Evolutionary conservation across 1,284 basidiomycete species (phyloP), one percentile per base, ranked within the genome.

Genomic region (Cerrena zonata): DNA sequence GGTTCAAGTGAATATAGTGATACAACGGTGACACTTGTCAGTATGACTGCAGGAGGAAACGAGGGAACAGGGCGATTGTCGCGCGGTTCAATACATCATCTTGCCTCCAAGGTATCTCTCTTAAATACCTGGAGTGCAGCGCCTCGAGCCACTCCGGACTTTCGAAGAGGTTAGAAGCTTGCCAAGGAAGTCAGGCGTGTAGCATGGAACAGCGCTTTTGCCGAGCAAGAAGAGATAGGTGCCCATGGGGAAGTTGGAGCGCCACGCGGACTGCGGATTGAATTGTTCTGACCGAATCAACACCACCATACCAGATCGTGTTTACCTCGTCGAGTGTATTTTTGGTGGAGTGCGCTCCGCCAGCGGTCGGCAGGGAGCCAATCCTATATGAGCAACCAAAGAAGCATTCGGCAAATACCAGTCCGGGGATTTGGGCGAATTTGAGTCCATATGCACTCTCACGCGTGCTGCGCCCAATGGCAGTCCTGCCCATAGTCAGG

Each of bases 261-360:
- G 24, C 41, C 41, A 42, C 21, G 41, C 41, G 41, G 41, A 42
- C 41, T 42, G 41, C 41, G 41, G 41, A 42, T 22, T 42, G 22
- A 5, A 22, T 22, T 22, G 5, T 42, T 42, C 41, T 42, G 41
- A 10, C 7, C 10, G 41, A 42, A 42, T 23, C 41, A 3, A 22
- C 41, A 19, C 41, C 41, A 42, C 41, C n/a, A 42, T 22, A 24
- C 22, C 21, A 42, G 41, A n/a, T 22, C 15, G 7, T 7, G 15
- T 34, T 7, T 34, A 7, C 15, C 30, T 34, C 30, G 30, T 42
- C 22, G 19, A 23, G 5, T 3, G 36, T 48, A 48, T 48, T 40
- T 40, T 40, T 39, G 37, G 44, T 11, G 30, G 23, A 41, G 36
- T 19, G 22, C 30, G 37, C 37, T 40, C 47, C 47, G 47, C 37